These are phyloP conservation scores for Daldinia loculata DNA, from an alignment of 495 filamentous ascomycete genomes.

Conservation along the genomic window DNA sequence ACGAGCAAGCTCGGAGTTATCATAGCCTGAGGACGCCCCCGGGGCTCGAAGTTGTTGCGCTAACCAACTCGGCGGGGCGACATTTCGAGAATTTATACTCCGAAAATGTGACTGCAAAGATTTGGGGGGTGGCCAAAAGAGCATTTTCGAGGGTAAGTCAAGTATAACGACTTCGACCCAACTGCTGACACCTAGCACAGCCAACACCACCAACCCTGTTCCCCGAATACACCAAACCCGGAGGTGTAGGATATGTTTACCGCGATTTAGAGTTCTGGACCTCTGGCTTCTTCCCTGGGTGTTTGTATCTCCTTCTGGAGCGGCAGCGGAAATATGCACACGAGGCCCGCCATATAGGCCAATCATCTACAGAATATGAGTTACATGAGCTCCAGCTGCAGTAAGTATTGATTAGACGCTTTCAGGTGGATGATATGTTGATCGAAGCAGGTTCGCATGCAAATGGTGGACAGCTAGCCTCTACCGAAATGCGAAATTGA, in stretches of 20 bases:
- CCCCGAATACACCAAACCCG: conserved; percentile 8
- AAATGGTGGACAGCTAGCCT: background rate
- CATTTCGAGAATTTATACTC: background rate
- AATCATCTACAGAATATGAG: background rate
- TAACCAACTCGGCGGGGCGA: background rate
- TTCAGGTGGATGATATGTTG: background rate
- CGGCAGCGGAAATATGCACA: conserved; percentile 29
- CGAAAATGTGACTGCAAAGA: background rate
- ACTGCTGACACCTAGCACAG: background rate
- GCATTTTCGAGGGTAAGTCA: background rate
- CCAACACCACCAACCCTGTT: background rate
- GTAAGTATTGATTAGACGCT: background rate
- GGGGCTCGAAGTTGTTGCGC: background rate
- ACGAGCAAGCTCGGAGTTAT: background rate
- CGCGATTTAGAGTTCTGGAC: conserved; percentile 56
- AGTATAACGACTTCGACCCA: background rate
- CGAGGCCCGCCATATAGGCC: background rate
- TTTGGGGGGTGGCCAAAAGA: background rate
- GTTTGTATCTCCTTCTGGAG: conserved; percentile 49
- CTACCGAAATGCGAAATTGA: background rate
- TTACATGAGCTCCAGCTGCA: background rate
- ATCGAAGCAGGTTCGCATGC: background rate
- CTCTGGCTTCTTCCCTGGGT: conserved; percentile 56
- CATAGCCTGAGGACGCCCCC: background rate
- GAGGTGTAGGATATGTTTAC: conserved; percentile 41